A percentile compares a stretch with the other conserved stretches of the same genome.
Conservation (phyloP, 495 filamentous ascomycete species). For the Penicillium robsamsonii region DNA sequence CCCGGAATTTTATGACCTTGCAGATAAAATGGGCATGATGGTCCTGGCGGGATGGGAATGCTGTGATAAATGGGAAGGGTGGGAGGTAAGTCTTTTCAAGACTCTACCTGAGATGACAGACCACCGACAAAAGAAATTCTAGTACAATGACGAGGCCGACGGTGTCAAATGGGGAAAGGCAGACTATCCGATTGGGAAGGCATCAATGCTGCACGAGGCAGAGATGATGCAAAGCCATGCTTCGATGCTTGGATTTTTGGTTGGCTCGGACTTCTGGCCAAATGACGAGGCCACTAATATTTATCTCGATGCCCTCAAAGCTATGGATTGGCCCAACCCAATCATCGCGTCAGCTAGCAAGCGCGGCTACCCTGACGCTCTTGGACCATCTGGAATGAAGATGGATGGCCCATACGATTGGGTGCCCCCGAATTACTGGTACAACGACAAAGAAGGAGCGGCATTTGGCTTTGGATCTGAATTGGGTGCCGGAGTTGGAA, state of each 20-base stretch:
- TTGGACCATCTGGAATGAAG: slow-evolving; percentile 60
- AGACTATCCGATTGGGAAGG: slow-evolving; percentile 55
- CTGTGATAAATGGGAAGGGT: slow-evolving; percentile 68
- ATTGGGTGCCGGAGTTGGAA: slow-evolving; percentile 59
- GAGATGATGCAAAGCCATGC: slow-evolving; percentile 59
- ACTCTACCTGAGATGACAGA: neutral
- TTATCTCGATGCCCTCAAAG: slow-evolving; percentile 49
- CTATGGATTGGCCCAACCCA: slow-evolving; percentile 55
- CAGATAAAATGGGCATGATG: slow-evolving; percentile 60
- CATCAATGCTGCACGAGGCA: slow-evolving; percentile 58
- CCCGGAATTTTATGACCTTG: slow-evolving; percentile 55
- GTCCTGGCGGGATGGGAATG: slow-evolving; percentile 65
- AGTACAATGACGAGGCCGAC: slow-evolving; percentile 55
- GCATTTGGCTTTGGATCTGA: slow-evolving; percentile 65
- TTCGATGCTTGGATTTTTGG: slow-evolving; percentile 53
- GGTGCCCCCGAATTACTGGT: slow-evolving; percentile 66
- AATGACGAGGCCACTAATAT: slow-evolving; percentile 52
- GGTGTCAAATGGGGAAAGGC: slow-evolving; percentile 47
- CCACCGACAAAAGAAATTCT: neutral
- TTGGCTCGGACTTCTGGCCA: slow-evolving; percentile 64
- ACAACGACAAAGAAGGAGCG: slow-evolving; percentile 48
- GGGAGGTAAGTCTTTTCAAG: slow-evolving; percentile 35
- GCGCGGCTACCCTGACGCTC: slow-evolving; percentile 48
- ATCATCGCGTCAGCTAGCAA: slow-evolving; percentile 58
- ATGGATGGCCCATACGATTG: slow-evolving; percentile 70